Evolutionary conservation across 305 asterid genomes (phyloP), one percentile per base, ranked within the genome.

Genomic region (Fraxinus dipetala): DNA sequence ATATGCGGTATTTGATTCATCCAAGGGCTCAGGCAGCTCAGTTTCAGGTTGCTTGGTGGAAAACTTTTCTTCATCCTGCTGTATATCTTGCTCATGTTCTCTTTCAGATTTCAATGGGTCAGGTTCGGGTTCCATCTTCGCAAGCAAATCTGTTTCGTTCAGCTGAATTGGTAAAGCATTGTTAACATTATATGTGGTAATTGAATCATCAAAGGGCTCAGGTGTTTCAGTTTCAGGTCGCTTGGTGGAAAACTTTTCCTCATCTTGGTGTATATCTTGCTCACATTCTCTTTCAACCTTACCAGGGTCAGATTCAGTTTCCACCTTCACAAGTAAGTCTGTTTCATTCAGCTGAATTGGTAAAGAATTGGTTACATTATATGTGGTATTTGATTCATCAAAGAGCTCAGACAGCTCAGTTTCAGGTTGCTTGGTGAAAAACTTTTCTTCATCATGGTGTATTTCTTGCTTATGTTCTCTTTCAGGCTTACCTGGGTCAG

Each of bases 161-260:
- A 82, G 31, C 79, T 85, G 87, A 83, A 36, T 28, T 72, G 85
- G 85, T 78, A 86, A 81, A 67, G 88, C 84, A 82, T 88, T 92
- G 73, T 77, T 72, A 26, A 31, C 78, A 24, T 79, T 87, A 59
- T 9, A 78, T 45, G 48, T 72, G 35, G 82, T 75, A 81, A 83
- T 79, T 51, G 88, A 83, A 73, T 85, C 84, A 72, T 79, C 91
- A 34, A 69, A 89, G 83, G 83, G 80, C 79, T 83, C 81, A 84
- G 84, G 78, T 79, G 79, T 75, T 48, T 89, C 92, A 24, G 84
- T 80, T 81, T 89, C 97, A 85, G 88, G 77, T 78, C 70, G 89
- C 80, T 88, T 90, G 16, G 83, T 2, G 54, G 83, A 83, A 36
- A 72, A 11, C 5, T 40, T 77, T 73, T 88, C 83, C 5, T 61